Conservation (phyloP, 129 eudicot species). For the Flaveria trinervia region DNA sequence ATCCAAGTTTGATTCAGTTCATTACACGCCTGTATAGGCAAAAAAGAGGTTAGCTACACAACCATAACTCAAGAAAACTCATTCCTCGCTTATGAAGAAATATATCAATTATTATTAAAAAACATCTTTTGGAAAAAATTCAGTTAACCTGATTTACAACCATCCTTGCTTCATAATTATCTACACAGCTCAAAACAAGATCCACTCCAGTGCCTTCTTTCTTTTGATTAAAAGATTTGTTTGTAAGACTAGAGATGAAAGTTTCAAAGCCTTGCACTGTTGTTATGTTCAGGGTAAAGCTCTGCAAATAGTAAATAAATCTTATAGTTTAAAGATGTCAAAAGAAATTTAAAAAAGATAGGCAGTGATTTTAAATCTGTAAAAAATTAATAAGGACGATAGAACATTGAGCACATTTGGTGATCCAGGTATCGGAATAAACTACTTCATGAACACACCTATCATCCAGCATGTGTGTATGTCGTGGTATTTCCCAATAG, state of each 20-base stretch:
- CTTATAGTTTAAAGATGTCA: not conserved
- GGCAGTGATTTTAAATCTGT: constrained; percentile 1
- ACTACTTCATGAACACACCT: not conserved
- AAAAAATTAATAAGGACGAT: not conserved
- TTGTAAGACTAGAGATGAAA: constrained; percentile 77
- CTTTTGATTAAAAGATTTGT: constrained; percentile 53
- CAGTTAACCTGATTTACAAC: constrained; percentile 91
- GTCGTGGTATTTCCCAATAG: not conserved
- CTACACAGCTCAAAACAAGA: constrained; percentile 96
- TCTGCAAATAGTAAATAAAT: constrained; percentile 47
- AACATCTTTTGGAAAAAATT: not conserved
- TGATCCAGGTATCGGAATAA: not conserved
- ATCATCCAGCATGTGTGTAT: not conserved
- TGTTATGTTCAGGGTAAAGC: constrained; percentile 94
- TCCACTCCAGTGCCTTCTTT: constrained; percentile 88
- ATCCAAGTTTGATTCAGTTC: constrained; percentile 96
- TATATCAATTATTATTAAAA: not conserved
- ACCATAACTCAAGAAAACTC: constrained; percentile 8
- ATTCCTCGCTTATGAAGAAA: constrained; percentile 4
- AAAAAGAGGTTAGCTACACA: constrained; percentile 26
- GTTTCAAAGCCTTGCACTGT: constrained; percentile 95
- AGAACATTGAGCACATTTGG: not conserved
- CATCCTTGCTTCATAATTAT: constrained; percentile 99
- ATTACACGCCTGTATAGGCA: constrained; percentile 83
- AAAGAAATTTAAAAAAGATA: not conserved